Percentiles rank a stretch among this genome's conserved stretches.
Evolutionary conservation across 129 eudicot genomes (phyloP).

Genomic region (Scalesia atractyloides): DNA sequence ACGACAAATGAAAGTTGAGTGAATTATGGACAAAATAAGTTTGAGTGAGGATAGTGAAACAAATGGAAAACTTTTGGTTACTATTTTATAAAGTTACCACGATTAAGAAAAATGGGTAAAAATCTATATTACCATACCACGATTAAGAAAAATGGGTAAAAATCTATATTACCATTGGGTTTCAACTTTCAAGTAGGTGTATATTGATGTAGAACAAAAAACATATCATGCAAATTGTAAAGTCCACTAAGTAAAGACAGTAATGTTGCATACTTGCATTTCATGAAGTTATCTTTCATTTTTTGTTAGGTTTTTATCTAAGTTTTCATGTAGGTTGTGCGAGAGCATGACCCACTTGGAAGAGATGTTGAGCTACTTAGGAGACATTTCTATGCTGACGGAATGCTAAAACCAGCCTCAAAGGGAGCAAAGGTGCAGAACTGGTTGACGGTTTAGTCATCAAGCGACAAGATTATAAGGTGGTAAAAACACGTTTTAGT

Average conservation of each 20-base stretch:
- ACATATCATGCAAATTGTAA: neutral
- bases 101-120: no score
- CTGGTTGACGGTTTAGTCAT: conserved; percentile 75
- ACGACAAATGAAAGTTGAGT: no score
- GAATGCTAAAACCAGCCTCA: conserved; percentile 70
- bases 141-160: no score
- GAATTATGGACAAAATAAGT: no score
- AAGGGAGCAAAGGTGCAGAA: conserved; percentile 80
- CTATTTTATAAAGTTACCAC: no score
- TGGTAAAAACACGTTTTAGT: conserved; percentile 88
- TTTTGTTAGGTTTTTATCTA: no score
- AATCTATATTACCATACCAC: no score
- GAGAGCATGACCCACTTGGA: conserved; percentile 93
- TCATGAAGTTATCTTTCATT: neutral
- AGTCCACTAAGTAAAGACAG: neutral
- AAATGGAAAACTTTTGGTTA: no score
- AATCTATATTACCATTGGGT: no score
- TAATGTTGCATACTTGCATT: neutral
- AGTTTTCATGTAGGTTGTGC: conserved; percentile 63
- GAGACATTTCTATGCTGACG: conserved; percentile 58
- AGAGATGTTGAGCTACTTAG: conserved; percentile 94
- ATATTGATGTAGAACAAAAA: neutral
- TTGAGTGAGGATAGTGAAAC: no score
- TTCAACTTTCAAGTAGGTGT: neutral
- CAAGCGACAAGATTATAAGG: conserved; percentile 72